A percentile compares a stretch with the other conserved stretches of the same genome.
Evolutionary conservation across 192 early-diverging fungal species (phyloP).

Genomic region (Funneliformis mosseae): DNA sequence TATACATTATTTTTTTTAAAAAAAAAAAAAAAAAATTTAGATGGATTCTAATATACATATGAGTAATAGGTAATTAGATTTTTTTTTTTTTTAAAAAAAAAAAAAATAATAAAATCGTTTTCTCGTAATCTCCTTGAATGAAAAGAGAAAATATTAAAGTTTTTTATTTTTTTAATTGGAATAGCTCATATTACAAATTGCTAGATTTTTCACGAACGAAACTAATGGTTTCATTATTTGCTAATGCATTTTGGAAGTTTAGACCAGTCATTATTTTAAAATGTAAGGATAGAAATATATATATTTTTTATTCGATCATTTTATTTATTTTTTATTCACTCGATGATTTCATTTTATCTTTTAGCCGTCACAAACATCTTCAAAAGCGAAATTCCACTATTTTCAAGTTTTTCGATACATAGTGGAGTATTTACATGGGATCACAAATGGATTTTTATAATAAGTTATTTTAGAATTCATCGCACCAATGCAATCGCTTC

Average conservation of each 20-base stretch:
- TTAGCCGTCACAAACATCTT: constrained; percentile 35
- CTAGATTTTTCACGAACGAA: constrained; percentile 54
- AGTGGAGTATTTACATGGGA: constrained; percentile 54
- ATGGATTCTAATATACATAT: constrained; percentile 23
- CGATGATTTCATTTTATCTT: neutral
- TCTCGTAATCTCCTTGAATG: too few species aligned
- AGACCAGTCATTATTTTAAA: neutral
- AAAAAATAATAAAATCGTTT: too few species aligned
- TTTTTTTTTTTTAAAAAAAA: neutral
- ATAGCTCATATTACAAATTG: constrained; percentile 53
- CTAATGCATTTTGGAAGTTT: neutral
- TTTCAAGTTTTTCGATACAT: constrained; percentile 50
- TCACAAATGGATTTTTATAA: constrained; percentile 54
- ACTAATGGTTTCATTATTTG: constrained; percentile 34
- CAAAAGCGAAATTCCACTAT: constrained; percentile 51
- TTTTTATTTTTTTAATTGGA: neutral
- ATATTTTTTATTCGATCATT: neutral
- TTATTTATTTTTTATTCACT: neutral
- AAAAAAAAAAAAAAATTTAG: neutral
- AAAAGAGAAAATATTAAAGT: neutral
- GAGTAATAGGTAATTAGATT: constrained; percentile 22
- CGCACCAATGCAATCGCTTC: neutral
- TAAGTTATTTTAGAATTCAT: constrained; percentile 22
- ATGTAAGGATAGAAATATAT: neutral
- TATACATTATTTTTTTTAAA: neutral